phyloP scores from a whole-genome alignment of 2,329 filamentous ascomycete genomes.

The Diaporthe sp. region DNA sequence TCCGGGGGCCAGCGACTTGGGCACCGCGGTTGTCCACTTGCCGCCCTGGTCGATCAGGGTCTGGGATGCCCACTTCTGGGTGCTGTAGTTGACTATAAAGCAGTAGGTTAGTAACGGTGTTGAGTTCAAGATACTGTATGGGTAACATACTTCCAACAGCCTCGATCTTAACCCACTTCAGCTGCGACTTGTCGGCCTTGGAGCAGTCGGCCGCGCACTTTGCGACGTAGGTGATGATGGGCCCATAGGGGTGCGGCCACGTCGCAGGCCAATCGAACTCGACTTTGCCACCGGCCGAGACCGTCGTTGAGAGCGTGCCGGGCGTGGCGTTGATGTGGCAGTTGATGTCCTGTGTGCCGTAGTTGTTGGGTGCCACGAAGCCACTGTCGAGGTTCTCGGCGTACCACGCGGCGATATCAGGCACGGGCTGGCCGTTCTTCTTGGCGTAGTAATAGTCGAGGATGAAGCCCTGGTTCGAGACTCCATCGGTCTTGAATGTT shows the following conservation, averaged over 20 bases:
- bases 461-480: slow-evolving; percentile 48
- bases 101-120: neutral
- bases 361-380: slow-evolving; percentile 34
- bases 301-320: slow-evolving; percentile 35
- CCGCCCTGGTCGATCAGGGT: slow-evolving; percentile 63
- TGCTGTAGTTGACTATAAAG: slow-evolving; percentile 28
- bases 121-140: too few relatives aligned
- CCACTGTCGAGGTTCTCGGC: slow-evolving; percentile 48
- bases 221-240: slow-evolving; percentile 49
- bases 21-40: slow-evolving; percentile 57
- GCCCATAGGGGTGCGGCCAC: slow-evolving; percentile 50
- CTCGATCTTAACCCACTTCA: slow-evolving; percentile 55
- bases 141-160: slow-evolving; percentile 45
- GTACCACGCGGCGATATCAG: slow-evolving; percentile 46
- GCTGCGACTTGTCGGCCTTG: slow-evolving; percentile 50
- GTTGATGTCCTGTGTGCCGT: slow-evolving; percentile 39
- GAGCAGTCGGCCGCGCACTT: slow-evolving; percentile 42
- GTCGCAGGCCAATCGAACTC: slow-evolving; percentile 45
- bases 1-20: slow-evolving; percentile 51
- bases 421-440: slow-evolving; percentile 45
- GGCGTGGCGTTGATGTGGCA: slow-evolving; percentile 38
- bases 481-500: slow-evolving; percentile 61
- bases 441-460: slow-evolving; percentile 51
- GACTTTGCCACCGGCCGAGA: slow-evolving; percentile 41
- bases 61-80: slow-evolving; percentile 52